These are phyloP conservation scores for Xylaria venustula DNA, from an alignment of 495 filamentous ascomycete species.

Conservation along the genomic window DNA sequence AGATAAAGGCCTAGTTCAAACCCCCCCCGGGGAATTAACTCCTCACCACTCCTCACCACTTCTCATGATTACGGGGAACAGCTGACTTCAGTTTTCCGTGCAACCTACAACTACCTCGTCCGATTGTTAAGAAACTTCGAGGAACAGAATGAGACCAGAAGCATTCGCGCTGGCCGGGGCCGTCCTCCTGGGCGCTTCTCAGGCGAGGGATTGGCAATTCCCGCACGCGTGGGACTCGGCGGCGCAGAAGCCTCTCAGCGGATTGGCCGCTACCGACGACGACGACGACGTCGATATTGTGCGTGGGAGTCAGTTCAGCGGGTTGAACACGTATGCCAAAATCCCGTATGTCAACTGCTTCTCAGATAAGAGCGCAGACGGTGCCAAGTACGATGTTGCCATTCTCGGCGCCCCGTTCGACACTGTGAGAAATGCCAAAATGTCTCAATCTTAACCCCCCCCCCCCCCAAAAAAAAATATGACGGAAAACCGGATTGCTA, in stretches of 20 bases:
- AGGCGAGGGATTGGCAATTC: conserved; percentile 19
- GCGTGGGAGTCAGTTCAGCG: conserved; percentile 51
- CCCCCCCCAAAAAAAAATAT: neutral
- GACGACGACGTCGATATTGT: conserved; percentile 27
- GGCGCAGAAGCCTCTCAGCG: conserved; percentile 11
- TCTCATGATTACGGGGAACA: neutral
- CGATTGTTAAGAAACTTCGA: neutral
- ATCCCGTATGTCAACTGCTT: conserved; percentile 78
- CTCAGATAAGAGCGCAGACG: conserved; percentile 57
- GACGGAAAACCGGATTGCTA: neutral
- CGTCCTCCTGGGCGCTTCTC: neutral
- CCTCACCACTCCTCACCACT: neutral
- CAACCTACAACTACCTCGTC: neutral
- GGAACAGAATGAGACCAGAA: neutral
- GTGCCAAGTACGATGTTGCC: conserved; percentile 75
- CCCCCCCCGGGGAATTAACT: too few relatives aligned
- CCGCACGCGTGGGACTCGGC: conserved; percentile 13
- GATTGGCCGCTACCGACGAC: conserved; percentile 5
- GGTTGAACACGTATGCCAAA: conserved; percentile 75
- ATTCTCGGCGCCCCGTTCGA: conserved; percentile 67
- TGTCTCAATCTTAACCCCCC: neutral
- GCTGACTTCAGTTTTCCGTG: neutral
- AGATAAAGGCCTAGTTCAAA: too few relatives aligned
- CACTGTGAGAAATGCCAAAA: conserved; percentile 34
- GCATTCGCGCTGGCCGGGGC: neutral